These are phyloP conservation scores for Cladosporium sp. DNA, from an alignment of 2,329 filamentous ascomycete species.

Conservation along the genomic window DNA sequence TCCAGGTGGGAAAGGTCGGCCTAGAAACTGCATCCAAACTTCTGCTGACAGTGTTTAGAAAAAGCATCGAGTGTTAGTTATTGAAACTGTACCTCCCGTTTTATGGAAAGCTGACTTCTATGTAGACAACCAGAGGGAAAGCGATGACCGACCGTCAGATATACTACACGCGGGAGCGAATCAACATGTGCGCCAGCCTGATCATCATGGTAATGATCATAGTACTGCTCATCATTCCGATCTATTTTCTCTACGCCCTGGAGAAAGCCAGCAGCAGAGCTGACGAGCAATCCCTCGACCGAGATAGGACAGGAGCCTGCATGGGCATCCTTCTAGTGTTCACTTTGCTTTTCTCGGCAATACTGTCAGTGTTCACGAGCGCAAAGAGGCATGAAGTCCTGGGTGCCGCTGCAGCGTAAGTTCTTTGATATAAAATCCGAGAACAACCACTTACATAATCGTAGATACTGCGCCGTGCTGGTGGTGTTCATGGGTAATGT, in stretches of 20 bases:
- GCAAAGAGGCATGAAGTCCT: slow-evolving; percentile 32
- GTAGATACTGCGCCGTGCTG: slow-evolving; percentile 26
- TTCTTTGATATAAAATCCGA: neutral
- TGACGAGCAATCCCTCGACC: neutral
- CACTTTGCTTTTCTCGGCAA: slow-evolving; percentile 31
- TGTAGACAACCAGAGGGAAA: neutral
- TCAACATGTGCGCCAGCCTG: slow-evolving; percentile 24
- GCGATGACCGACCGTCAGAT: slow-evolving; percentile 17
- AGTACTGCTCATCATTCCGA: slow-evolving; percentile 30
- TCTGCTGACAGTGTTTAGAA: neutral
- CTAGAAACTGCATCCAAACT: neutral
- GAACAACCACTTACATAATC: neutral
- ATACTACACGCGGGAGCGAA: slow-evolving; percentile 29
- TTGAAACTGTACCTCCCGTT: neutral
- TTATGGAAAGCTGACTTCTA: neutral
- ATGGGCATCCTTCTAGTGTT: slow-evolving; percentile 28
- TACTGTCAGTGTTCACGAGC: slow-evolving; percentile 29
- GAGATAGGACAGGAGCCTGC: slow-evolving; percentile 25
- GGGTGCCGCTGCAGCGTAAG: slow-evolving; percentile 32
- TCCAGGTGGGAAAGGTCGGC: neutral
- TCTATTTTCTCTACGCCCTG: slow-evolving; percentile 32
- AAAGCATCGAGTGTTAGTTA: neutral
- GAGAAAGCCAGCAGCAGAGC: slow-evolving; percentile 19
- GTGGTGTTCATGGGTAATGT: slow-evolving; percentile 27
- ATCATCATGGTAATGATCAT: slow-evolving; percentile 32